These are phyloP conservation scores for Trichoderma sp. DNA, from an alignment of 2,329 filamentous ascomycete species.

Conservation along the genomic window DNA sequence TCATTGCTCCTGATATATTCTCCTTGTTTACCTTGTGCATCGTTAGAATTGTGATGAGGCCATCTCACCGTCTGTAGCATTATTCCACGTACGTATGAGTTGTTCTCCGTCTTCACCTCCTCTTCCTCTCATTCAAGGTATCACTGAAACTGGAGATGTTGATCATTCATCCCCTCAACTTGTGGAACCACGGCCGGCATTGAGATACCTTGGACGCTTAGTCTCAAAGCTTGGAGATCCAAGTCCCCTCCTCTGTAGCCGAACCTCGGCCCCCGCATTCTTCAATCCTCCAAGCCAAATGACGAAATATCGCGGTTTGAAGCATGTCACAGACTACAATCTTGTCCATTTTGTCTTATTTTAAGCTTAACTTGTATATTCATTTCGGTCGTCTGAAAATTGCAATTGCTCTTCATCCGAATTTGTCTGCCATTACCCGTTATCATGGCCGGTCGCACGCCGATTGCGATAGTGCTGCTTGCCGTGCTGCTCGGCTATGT, in stretches of 20 bases:
- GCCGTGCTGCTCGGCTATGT: slow-evolving; percentile 26
- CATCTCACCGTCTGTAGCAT: too few relatives aligned
- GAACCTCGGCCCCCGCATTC: slow-evolving; percentile 22
- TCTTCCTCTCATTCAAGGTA: neutral
- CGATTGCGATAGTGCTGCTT: slow-evolving; percentile 22
- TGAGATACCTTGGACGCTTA: neutral
- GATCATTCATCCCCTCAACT: neutral
- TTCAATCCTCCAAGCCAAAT: neutral
- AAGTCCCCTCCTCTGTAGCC: neutral
- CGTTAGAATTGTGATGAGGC: too few relatives aligned
- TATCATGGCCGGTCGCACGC: slow-evolving; percentile 25
- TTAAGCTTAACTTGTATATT: neutral
- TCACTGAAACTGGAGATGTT: neutral
- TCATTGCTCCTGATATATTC: neutral
- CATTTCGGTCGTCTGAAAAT: neutral
- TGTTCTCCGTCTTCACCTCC: neutral
- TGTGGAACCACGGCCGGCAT: neutral
- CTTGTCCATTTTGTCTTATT: neutral
- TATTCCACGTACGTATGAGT: too few relatives aligned
- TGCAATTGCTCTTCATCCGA: too few relatives aligned
- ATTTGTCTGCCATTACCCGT: neutral
- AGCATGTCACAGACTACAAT: neutral
- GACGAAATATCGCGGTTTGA: neutral
- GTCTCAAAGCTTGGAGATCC: neutral
- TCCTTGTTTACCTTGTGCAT: too few relatives aligned